Base-by-base conservation (phyloP, 208 protist species). In the Trypanosoma platydactyli region DNA sequence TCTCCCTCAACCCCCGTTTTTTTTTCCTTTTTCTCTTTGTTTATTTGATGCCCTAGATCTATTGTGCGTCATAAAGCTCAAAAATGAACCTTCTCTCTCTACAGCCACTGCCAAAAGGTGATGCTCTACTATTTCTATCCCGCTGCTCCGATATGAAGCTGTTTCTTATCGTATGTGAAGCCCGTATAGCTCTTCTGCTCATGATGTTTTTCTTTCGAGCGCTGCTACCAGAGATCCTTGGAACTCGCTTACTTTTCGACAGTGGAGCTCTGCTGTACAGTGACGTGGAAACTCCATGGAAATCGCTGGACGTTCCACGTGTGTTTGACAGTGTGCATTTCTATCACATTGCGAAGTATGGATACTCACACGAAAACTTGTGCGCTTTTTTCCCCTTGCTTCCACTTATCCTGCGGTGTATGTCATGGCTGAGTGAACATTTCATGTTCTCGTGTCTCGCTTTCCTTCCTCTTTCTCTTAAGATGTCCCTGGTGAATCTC, bases 241-340 rank as follows among this genome's bases (percentile, higher is more conserved):
- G 54, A 13, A 58, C 60, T 33, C 60, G 77, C 4, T 74, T 88
- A 18, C 57, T 82, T 46, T 90, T 88, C 46, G 87, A 93, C 73
- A 81, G 71, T 5, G 53, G 79, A 5, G 71, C 71, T 61, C 45
- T 71, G 48, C 63, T 93, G 30, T 81, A 88, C 64, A 65, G 80
- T 56, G 75, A 89, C 58, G 53, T 61, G n/a, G 24, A 20, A 9
- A 49, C 27, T 46, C 40, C 56, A 22, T 68, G 59, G 52, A 71
- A 66, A 25, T 75, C 87, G 48, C 57, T 80, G 0, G 78, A 84
- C 65, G 70, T 88, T 48, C 69, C 69, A 29, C 71, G 81, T 22
- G 66, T 84, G 41, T 94, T 84, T 83, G 88, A 94, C 61, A 76
- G 64, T 44, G 83, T 89, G 22, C 85, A 94, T 74, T 88, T 84